Evolutionary conservation across 352 stramenopile genomes (phyloP).

Genomic region (Phytophthora citricola): DNA sequence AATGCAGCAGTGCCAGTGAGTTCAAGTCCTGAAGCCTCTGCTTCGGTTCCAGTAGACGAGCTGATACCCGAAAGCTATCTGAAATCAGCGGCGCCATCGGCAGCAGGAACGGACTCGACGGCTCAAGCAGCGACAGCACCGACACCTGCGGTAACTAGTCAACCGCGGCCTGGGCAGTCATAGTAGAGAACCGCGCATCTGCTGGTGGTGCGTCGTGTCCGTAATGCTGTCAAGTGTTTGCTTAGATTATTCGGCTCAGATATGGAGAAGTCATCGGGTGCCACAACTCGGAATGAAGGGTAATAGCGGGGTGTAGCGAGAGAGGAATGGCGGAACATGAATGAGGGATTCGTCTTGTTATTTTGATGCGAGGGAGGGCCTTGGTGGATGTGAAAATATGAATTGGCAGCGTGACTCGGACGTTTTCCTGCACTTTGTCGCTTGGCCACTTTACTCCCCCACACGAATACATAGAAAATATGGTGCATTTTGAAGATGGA

Average conservation of each 20-base stretch:
- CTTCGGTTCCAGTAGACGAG: constrained; percentile 29
- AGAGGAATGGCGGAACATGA: constrained; percentile 27
- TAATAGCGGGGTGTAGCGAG: constrained; percentile 25
- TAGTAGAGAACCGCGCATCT: constrained; percentile 33
- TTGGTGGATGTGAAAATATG: constrained; percentile 57
- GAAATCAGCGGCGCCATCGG: constrained; percentile 23
- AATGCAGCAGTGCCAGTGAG: constrained; percentile 4
- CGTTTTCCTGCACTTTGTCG: constrained; percentile 20
- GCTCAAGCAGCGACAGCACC: constrained; percentile 19
- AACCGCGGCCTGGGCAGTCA: constrained; percentile 25
- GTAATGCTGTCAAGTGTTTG: constrained; percentile 33
- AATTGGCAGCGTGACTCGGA: constrained; percentile 37
- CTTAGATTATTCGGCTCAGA: constrained; percentile 35
- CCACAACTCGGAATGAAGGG: constrained; percentile 17
- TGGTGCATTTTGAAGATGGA: constrained; percentile 23
- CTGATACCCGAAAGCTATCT: constrained; percentile 46
- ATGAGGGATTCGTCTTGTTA: constrained; percentile 40
- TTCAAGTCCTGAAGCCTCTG: constrained; percentile 21
- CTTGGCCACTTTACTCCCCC: neutral
- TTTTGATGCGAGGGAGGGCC: constrained; percentile 38
- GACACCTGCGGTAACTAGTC: constrained; percentile 7
- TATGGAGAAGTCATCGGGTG: constrained; percentile 19
- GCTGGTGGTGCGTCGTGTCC: constrained; percentile 23
- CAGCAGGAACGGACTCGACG: constrained; percentile 25
- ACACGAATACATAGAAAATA: constrained; percentile 42